Evolutionary conservation across 257 asterid species (phyloP), one percentile per base, ranked within the genome.

Genomic region (Jasminum sambac): DNA sequence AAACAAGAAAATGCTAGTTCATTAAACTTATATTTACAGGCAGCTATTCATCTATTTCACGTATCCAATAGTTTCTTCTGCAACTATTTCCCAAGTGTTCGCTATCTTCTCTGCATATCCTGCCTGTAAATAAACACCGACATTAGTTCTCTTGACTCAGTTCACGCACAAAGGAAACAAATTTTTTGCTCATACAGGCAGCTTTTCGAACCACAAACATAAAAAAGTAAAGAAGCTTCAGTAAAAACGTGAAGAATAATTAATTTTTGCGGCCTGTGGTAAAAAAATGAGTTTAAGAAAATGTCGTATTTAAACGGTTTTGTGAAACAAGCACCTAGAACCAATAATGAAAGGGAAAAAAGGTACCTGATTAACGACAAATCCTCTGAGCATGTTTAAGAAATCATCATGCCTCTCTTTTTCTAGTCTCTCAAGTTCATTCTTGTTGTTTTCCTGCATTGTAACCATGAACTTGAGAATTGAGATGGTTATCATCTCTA

Each of bases 81-180:
- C 96, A 70, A 94, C 96, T 5, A 85, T 74, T 68, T 84, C 92
- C 97, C 99, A 94, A 62, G 91, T 96, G 13, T 57, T 81, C 8
- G 95, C 96, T 90, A 89, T 89, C 88, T 92, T 89, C 83, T 92
- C 96, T 36, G 98, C 96, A 78, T 92, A 92, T 68, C 98, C 98
- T 42, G 89, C 96, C 98, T 92, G 95, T 52, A 69, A 67, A 80
- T 38, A 76, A 76, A 55, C 65, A 72, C 68, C 13, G 16, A 13
- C 57, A 52, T 71, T 38, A 71, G n/a, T 70, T 38, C 38, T 66
- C 71, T 48, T 23, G 10, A n/a, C 2, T 67, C 8, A 46, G 26
- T 30, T 67, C n/a, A 42, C 23, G 26, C 57, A 72, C 14, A 48
- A 40, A 64, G n/a, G 19, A 26, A 10, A 36, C 19, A 39, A 23